A percentile compares a stretch with the other conserved stretches of the same genome.
phyloP scores from a whole-genome alignment of 768 basidiomycete species.

The Bullera alba region DNA sequence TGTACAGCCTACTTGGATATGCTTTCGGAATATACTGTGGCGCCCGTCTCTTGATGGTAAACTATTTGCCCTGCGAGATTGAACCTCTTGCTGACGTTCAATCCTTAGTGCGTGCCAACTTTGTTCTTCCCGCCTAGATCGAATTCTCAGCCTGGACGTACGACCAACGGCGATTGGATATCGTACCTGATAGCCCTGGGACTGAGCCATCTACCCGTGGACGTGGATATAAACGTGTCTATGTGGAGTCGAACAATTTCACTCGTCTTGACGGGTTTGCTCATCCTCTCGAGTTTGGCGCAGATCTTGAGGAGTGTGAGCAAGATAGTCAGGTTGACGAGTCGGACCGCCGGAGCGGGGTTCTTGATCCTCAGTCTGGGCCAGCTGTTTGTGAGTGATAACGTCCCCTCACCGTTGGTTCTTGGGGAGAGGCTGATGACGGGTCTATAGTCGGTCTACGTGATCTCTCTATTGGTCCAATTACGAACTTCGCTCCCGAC shows the following conservation, averaged over 20 bases:
- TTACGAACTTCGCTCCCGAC: slow-evolving; percentile 40
- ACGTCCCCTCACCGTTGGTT: background rate
- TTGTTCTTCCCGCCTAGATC: slow-evolving; percentile 33
- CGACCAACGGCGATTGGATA: slow-evolving; percentile 46
- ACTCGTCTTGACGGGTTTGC: slow-evolving; percentile 39
- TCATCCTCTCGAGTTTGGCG: slow-evolving; percentile 41
- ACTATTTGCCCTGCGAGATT: slow-evolving; percentile 4
- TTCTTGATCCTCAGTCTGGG: slow-evolving; percentile 40
- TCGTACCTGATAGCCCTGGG: slow-evolving; percentile 40
- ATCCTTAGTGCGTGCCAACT: slow-evolving; percentile 41
- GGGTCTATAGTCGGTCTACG: slow-evolving; percentile 36
- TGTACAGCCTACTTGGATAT: slow-evolving; percentile 39
- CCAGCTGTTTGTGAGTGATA: slow-evolving; percentile 38
- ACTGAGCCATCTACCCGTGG: slow-evolving; percentile 33
- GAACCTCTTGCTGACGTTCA: background rate
- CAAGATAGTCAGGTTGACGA: slow-evolving; percentile 37
- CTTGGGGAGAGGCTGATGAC: background rate
- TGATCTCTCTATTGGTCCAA: slow-evolving; percentile 43
- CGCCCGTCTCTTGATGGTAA: slow-evolving; percentile 39
- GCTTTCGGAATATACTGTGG: slow-evolving; percentile 42
- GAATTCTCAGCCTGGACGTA: slow-evolving; percentile 8
- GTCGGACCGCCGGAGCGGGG: slow-evolving; percentile 41
- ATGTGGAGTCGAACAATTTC: slow-evolving; percentile 41
- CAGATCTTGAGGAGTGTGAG: slow-evolving; percentile 40
- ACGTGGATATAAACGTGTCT: slow-evolving; percentile 33